These are phyloP conservation scores for Trametes pubescens DNA, from an alignment of 1,284 basidiomycete genomes.

Conservation along the genomic window DNA sequence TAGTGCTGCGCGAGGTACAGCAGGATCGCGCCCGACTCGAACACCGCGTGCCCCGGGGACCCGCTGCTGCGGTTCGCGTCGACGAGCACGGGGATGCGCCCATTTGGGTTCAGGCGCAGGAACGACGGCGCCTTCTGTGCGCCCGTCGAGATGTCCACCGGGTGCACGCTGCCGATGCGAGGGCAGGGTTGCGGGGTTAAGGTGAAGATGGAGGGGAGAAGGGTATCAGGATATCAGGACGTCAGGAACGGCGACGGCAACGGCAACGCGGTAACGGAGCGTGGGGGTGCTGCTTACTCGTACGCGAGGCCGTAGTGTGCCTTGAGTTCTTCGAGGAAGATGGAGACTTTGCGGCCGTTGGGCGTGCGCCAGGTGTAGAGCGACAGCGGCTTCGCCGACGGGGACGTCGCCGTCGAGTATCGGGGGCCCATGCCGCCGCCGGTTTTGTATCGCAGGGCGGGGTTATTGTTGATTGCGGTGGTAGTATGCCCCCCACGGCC, in stretches of 20 bases:
- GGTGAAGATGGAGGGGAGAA: no score
- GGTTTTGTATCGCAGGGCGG: no score
- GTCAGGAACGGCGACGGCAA: no score
- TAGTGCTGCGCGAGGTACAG: slow-evolving; percentile 61
- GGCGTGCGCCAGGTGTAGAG: slow-evolving; percentile 74
- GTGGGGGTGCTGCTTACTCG: slow-evolving; percentile 31
- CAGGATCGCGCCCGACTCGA: slow-evolving; percentile 62
- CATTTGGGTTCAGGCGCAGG: slow-evolving; percentile 65
- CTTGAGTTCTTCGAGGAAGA: slow-evolving; percentile 41
- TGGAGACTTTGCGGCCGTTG: slow-evolving; percentile 64
- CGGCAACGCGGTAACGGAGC: neutral
- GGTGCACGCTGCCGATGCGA: slow-evolving; percentile 42
- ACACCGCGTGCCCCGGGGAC: slow-evolving; percentile 47
- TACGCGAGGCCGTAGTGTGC: slow-evolving; percentile 37
- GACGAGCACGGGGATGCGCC: slow-evolving; percentile 59
- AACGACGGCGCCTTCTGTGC: slow-evolving; percentile 62
- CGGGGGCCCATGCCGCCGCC: neutral
- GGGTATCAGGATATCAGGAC: no score
- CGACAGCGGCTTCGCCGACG: slow-evolving; percentile 51
- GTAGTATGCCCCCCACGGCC: no score
- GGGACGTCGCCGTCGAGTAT: neutral
- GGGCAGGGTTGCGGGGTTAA: neutral
- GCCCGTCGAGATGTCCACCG: slow-evolving; percentile 48
- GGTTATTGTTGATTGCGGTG: no score
- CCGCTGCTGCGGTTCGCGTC: slow-evolving; percentile 47